Base-by-base conservation (phyloP, 2,329 filamentous ascomycete species). In the Drechslerella coelobrocha region DNA sequence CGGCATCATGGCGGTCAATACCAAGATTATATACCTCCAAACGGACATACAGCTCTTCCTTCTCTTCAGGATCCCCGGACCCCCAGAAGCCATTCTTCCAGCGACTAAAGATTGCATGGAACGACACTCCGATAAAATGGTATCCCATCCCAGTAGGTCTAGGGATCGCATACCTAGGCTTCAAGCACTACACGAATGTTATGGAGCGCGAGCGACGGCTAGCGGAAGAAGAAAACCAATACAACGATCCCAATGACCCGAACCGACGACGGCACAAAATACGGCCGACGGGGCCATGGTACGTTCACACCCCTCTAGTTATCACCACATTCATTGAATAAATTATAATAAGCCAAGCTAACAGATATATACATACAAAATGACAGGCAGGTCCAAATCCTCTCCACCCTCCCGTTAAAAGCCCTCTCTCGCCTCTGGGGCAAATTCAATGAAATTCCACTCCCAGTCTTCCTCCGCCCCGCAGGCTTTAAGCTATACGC, bases 401-500 rank as follows among this genome's bases (percentile, higher is more conserved):
- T 97, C 89, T 95, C 91, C 6, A 96, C 91, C 1, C 82, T 97
- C 69, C 92, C 92, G 31, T 83, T 97, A 72, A 97, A 97, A 81
- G 92, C 91, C 34, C 84, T 97, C 47, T 96, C 92, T 31, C 86
- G 92, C 50, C 78, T 95, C 73, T 97, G 92, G 92, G 92, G 92
- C 37, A 86, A 84, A 55, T 96, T 97, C 82, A 97, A 97, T 79
- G 92, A 96, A 78, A 81, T 96, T 51, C 87, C 87, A 9, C 89
- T 97, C 37, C 92, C 92, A 0, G 93, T 94, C 80, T 92, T 91
- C 78, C 83, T 96, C 23, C 89, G 92, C 3, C 85, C 93, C 0
- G 92, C 92, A 0, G 92, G 92, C 12, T 96, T 97, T 81, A 93
- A 90, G 78, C 85, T 97, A 0, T 97, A 97, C 79, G 88, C 91